Base-by-base conservation (phyloP, 2,329 filamentous ascomycete genomes). In the Diaporthe australafricana region DNA sequence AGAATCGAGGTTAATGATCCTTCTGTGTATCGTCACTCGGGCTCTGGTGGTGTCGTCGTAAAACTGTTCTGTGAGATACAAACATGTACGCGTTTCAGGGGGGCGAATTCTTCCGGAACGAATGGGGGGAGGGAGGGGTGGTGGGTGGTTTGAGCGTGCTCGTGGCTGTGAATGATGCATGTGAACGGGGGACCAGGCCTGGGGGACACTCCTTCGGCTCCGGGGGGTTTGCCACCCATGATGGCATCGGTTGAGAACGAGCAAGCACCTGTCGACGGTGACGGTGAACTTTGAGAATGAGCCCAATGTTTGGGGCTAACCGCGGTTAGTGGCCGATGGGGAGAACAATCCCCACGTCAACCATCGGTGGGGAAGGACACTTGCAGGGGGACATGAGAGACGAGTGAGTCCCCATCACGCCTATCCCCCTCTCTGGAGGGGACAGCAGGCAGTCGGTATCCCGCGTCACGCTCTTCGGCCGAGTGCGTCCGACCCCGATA, bases 1-100 rank as follows among this genome's bases (percentile, higher is more conserved):
- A 47, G 40, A 57, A 57, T 57, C 52, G 52, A 48, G 38, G 52
- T 63, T 35, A 68, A 68, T 57, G 66, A 68, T 68, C 66, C 66
- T 48, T 68, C 35, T 48, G 66, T 68, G 25, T 38, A 27, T 35
- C 52, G 22, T 68, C 66, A 57, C 47, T 42, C 40, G 12, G 22
- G 42, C n/a, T 25, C 22, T 48, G 27, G 42, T 47, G 66, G 25
- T 56, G 52, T 68, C 52, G 52, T 57, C 52, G 40, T 47, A 48
- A 38, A 25, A 22, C n/a, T 30, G 3, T 20, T 12, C 17, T 38
- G 38, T 45, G 40, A 38, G 38, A 47, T 48, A 22, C 66, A 48
- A 45, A 68, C 38, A 68, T 53, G 25, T 48, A 32, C 66, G 30
- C 42, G 42, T 68, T 57, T 53, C 50, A 47, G 30, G 62, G 35